Percentiles rank a stretch among this genome's conserved stretches.
These are phyloP conservation scores for Aspergillus mulundensis DNA, from an alignment of 495 filamentous ascomycete genomes.

Conservation along the genomic window DNA sequence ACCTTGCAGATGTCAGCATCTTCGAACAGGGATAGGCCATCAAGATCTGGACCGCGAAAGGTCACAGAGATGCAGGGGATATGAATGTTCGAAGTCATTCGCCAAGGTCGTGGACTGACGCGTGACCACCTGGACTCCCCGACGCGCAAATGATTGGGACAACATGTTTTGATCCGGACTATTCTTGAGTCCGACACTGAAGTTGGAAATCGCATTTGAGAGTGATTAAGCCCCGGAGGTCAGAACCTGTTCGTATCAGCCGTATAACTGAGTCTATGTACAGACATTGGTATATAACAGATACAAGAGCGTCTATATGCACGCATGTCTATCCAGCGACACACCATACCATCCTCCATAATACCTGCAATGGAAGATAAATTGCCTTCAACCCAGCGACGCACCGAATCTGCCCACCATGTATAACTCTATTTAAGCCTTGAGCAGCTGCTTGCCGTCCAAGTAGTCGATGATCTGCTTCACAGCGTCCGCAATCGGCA, in stretches of 20 bases:
- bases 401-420: background rate
- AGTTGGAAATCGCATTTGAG: too few species aligned
- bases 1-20: background rate
- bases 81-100: background rate
- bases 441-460: conserved; percentile 59
- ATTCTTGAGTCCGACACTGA: too few species aligned
- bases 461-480: conserved; percentile 77
- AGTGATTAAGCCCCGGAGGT: too few species aligned
- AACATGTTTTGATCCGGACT: background rate
- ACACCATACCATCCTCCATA: background rate
- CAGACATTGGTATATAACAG: conserved; percentile 6
- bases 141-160: background rate
- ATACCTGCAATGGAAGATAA: background rate
- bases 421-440: conserved; percentile 29
- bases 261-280: background rate
- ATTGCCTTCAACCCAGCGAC: too few species aligned
- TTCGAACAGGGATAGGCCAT: background rate
- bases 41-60: background rate
- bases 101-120: background rate
- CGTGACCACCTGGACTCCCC: too few species aligned
- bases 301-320: conserved; percentile 7
- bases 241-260: background rate
- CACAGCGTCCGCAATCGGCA: conserved; percentile 81
- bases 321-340: conserved; percentile 6
- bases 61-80: background rate